A percentile compares a stretch with the other conserved stretches of the same genome.
phyloP scores from a whole-genome alignment of 306 rosid genomes.

The Chamaecrista fasciculata region DNA sequence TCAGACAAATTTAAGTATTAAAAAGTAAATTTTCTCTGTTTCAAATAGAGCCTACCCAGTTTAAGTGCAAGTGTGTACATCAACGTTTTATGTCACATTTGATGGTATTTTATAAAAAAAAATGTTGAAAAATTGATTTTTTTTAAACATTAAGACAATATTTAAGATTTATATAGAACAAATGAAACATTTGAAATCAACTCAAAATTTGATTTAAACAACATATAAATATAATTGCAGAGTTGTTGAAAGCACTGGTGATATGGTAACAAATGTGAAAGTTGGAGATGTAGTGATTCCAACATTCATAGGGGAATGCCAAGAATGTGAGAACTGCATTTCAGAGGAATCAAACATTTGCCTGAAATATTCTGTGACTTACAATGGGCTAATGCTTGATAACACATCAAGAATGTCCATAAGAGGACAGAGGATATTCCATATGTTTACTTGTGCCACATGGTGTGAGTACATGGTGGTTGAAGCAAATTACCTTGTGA shows the following conservation, averaged over 20 bases:
- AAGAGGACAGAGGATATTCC: constrained; percentile 32
- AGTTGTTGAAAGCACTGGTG: constrained; percentile 19
- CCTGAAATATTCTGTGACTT: background rate
- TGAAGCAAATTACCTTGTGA: constrained; percentile 27
- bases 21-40: too few relatives aligned
- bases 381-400: background rate
- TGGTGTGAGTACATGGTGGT: constrained; percentile 40
- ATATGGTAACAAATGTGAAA: constrained; percentile 22
- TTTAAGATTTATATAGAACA: too few relatives aligned
- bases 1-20: too few relatives aligned
- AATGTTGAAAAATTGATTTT: too few relatives aligned
- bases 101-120: too few relatives aligned
- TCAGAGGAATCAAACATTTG: background rate
- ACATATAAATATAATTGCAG: background rate
- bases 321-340: constrained; percentile 40
- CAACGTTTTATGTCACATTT: too few relatives aligned
- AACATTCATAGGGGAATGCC: constrained; percentile 31
- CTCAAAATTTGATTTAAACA: too few relatives aligned
- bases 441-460: constrained; percentile 31
- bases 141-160: too few relatives aligned
- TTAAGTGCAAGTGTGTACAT: too few relatives aligned
- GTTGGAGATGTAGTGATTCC: constrained; percentile 45
- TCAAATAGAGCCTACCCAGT: too few relatives aligned
- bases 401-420: constrained; percentile 21
- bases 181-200: too few relatives aligned